A percentile compares a stretch with the other conserved stretches of the same genome.
These are phyloP conservation scores for Golubevia pallescens DNA, from an alignment of 1,284 basidiomycete species.

Conservation along the genomic window DNA sequence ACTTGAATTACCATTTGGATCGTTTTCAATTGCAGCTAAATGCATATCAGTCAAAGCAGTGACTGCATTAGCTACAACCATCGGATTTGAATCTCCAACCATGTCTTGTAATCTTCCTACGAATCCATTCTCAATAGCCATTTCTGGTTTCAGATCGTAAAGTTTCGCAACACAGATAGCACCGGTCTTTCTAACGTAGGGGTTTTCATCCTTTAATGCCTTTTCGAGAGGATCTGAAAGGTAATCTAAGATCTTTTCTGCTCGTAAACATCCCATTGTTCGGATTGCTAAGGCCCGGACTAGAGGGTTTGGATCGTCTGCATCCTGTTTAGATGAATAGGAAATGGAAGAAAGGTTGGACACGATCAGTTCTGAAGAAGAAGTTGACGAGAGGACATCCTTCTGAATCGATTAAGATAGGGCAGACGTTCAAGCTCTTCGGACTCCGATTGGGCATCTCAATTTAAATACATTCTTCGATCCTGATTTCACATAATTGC, in stretches of 20 bases:
- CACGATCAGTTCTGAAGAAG: not conserved
- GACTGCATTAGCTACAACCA: constrained; percentile 97
- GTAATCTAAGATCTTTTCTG: constrained; percentile 99
- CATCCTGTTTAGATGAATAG: constrained; percentile 72
- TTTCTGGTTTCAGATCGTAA: constrained; percentile 92
- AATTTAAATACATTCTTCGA: too few species aligned
- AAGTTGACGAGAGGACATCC: not conserved
- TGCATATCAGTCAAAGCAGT: constrained; percentile 94
- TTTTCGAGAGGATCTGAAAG: constrained; percentile 91
- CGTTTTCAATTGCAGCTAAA: constrained; percentile 61
- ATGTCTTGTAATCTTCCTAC: constrained; percentile 81
- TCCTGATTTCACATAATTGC: too few species aligned
- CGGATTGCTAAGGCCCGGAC: constrained; percentile 94
- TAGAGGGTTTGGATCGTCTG: constrained; percentile 93
- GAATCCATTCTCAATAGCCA: constrained; percentile 94
- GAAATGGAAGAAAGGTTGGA: constrained; percentile 5
- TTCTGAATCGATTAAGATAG: not conserved
- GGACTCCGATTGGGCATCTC: too few species aligned
- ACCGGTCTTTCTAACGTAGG: constrained; percentile 96
- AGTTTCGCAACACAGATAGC: constrained; percentile 93
- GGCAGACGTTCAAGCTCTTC: too few species aligned
- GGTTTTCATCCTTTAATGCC: constrained; percentile 89
- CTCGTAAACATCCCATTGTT: constrained; percentile 94
- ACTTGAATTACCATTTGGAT: constrained; percentile 65
- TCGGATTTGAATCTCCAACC: constrained; percentile 94